Conservation (phyloP, 1,284 basidiomycete species). For the Fomes fomentarius region DNA sequence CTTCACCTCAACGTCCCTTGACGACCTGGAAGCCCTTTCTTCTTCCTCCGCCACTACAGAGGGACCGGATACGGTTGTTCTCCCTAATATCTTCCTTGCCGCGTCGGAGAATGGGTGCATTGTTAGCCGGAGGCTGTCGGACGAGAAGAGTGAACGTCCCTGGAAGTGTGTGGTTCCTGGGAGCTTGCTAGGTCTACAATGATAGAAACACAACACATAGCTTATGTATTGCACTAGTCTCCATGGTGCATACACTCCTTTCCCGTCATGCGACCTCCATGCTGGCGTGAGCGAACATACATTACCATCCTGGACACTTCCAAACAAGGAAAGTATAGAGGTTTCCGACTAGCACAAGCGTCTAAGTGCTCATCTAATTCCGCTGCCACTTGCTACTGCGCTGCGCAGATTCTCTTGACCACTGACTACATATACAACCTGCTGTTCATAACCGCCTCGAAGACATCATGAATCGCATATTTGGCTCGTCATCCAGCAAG, state of each 20-base stretch:
- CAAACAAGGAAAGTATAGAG: too few relatives aligned
- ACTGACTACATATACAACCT: constrained; percentile 36
- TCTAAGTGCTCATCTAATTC: not conserved
- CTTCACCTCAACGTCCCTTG: constrained; percentile 20
- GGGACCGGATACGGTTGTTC: constrained; percentile 14
- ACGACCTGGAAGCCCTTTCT: constrained; percentile 13
- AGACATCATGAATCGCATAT: constrained; percentile 75
- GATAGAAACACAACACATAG: too few relatives aligned
- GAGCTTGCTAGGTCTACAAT: constrained; percentile 12
- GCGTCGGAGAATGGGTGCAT: constrained; percentile 64
- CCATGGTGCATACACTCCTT: too few relatives aligned
- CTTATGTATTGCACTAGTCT: too few relatives aligned
- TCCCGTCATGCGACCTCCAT: not conserved
- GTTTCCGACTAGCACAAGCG: too few relatives aligned
- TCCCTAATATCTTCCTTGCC: constrained; percentile 50
- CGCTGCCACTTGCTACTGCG: not conserved
- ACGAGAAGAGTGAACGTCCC: constrained; percentile 21
- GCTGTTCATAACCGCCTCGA: not conserved
- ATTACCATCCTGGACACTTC: too few relatives aligned
- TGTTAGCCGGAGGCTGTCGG: constrained; percentile 27
- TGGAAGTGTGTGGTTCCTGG: constrained; percentile 45
- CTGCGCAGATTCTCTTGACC: constrained; percentile 14
- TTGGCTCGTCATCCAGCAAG: constrained; percentile 74
- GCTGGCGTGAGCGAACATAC: not conserved
- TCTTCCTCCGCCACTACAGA: constrained; percentile 18